These are phyloP conservation scores for Cercospora sp. DNA, from an alignment of 2,329 filamentous ascomycete genomes.

Conservation along the genomic window DNA sequence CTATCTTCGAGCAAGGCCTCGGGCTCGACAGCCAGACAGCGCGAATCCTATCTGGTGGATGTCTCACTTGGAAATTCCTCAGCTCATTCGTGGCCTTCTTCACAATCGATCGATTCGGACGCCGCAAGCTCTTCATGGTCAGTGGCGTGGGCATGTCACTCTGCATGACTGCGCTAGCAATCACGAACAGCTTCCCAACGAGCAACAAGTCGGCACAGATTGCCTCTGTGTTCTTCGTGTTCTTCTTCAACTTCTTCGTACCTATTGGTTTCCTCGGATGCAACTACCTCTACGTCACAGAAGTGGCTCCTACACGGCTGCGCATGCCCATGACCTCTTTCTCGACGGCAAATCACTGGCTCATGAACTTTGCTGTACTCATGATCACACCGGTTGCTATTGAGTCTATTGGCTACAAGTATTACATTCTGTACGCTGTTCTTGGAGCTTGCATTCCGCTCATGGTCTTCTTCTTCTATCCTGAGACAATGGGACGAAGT, in stretches of 20 bases:
- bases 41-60: slow-evolving; percentile 50
- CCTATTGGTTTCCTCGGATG: slow-evolving; percentile 60
- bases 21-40: slow-evolving; percentile 42
- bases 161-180: slow-evolving; percentile 57
- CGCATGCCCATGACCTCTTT: slow-evolving; percentile 58
- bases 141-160: slow-evolving; percentile 54
- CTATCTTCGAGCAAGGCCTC: slow-evolving; percentile 38
- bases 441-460: slow-evolving; percentile 48
- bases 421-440: slow-evolving; percentile 54
- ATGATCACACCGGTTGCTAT: slow-evolving; percentile 52
- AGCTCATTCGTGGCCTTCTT: slow-evolving; percentile 54
- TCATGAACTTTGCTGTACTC: slow-evolving; percentile 52
- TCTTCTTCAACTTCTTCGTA: slow-evolving; percentile 62
- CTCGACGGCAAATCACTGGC: slow-evolving; percentile 56
- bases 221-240: slow-evolving; percentile 58
- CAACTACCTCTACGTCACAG: slow-evolving; percentile 62
- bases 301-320: slow-evolving; percentile 56
- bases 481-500: slow-evolving; percentile 52
- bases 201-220: slow-evolving; percentile 52
- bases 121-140: slow-evolving; percentile 54
- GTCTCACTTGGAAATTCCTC: slow-evolving; percentile 57
- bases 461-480: slow-evolving; percentile 57
- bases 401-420: slow-evolving; percentile 53
- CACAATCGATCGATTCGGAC: slow-evolving; percentile 54
- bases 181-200: slow-evolving; percentile 53